Evolutionary conservation across 306 rosid genomes (phyloP).

Genomic region (Vigna mungo): DNA sequence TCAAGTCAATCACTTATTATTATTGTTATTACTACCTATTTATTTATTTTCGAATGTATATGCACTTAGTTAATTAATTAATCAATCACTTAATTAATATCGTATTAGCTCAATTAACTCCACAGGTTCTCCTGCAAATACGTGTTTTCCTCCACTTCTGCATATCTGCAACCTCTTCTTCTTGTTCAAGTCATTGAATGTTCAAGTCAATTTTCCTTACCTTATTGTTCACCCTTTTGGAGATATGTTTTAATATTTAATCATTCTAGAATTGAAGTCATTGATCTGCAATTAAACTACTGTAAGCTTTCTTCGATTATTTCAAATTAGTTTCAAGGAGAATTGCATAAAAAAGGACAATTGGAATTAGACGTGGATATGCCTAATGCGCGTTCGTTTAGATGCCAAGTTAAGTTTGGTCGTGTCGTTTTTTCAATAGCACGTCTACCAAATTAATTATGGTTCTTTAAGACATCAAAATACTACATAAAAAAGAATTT

Average conservation of each 20-base stretch:
- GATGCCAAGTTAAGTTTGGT: too few species aligned
- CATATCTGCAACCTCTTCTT: neutral
- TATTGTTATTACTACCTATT: conserved; percentile 20
- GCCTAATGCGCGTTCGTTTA: too few species aligned
- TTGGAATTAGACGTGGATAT: too few species aligned
- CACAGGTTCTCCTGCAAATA: neutral
- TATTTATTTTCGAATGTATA: conserved; percentile 41
- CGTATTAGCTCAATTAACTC: conserved; percentile 1
- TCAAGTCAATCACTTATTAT: conserved; percentile 1
- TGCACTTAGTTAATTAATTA: conserved; percentile 33
- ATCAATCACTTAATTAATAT: conserved; percentile 9
- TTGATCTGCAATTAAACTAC: neutral
- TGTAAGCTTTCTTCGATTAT: neutral
- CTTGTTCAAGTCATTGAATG: neutral
- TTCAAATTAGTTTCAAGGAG: too few species aligned
- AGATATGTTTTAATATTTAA: neutral
- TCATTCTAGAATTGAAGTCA: neutral
- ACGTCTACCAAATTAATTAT: too few species aligned
- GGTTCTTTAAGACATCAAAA: too few species aligned
- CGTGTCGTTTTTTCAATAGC: too few species aligned
- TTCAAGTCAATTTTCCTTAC: neutral
- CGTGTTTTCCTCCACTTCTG: neutral
- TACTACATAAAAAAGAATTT: too few species aligned
- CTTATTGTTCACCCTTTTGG: neutral
- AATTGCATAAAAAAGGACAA: too few species aligned